Percentiles rank a stretch among this genome's conserved stretches.
Evolutionary conservation across 2,329 filamentous ascomycete genomes (phyloP).

Genomic region (Elsinoe necatrix): DNA sequence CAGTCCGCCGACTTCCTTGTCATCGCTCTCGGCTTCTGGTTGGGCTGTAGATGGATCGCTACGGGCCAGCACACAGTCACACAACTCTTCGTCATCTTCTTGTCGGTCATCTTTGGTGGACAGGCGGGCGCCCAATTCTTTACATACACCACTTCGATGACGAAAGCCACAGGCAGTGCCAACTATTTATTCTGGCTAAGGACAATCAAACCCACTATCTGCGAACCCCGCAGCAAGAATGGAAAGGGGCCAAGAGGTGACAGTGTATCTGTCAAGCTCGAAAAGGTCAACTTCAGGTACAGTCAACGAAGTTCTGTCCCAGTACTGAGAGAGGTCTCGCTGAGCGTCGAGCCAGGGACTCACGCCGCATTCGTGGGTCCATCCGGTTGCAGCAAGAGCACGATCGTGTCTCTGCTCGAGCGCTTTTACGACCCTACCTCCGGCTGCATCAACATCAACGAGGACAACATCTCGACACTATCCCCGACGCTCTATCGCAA

Average conservation of each 20-base stretch:
- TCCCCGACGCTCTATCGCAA: constrained; percentile 56
- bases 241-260: constrained; percentile 24
- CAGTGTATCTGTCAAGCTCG: constrained; percentile 18
- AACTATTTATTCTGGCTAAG: constrained; percentile 41
- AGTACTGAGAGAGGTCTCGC: constrained; percentile 24
- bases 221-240: constrained; percentile 30
- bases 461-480: constrained; percentile 49
- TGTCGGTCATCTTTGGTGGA: constrained; percentile 58
- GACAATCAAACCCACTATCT: constrained; percentile 30
- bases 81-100: constrained; percentile 53
- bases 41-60: constrained; percentile 28
- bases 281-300: constrained; percentile 27
- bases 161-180: constrained; percentile 29
- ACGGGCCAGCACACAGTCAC: constrained; percentile 28
- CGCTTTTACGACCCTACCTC: constrained; percentile 38
- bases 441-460: constrained; percentile 43
- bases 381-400: constrained; percentile 42
- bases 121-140: constrained; percentile 61
- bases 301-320: constrained; percentile 22
- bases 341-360: constrained; percentile 29
- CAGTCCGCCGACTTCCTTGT: constrained; percentile 29
- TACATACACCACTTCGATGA: constrained; percentile 44
- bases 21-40: constrained; percentile 31
- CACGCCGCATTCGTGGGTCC: constrained; percentile 42
- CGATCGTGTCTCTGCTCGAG: constrained; percentile 39